A percentile compares a stretch with the other conserved stretches of the same genome.
phyloP scores from a whole-genome alignment of 352 stramenopile genomes.

The Pythium folliculosum region DNA sequence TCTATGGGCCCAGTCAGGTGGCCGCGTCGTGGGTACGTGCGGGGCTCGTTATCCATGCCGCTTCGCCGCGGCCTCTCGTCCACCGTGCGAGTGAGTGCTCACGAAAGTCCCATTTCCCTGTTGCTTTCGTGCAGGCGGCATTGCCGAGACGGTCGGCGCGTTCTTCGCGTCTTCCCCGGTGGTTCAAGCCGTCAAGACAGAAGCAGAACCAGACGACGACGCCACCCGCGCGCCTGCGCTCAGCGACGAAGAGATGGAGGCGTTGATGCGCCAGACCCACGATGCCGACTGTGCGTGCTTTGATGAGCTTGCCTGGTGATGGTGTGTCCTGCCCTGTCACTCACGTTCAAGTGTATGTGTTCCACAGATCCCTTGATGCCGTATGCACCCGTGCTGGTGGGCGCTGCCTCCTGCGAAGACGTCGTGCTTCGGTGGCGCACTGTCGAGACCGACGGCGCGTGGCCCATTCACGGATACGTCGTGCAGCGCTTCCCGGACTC shows the following conservation, averaged over 20 bases:
- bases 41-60: background rate
- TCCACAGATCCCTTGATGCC: constrained; percentile 44
- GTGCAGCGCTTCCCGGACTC: constrained; percentile 46
- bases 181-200: background rate
- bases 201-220: constrained; percentile 5
- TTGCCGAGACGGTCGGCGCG: background rate
- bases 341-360: background rate
- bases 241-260: constrained; percentile 22
- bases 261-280: constrained; percentile 20
- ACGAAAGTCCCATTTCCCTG: background rate
- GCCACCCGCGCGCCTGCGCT: background rate
- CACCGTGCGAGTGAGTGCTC: background rate
- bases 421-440: constrained; percentile 50
- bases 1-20: constrained; percentile 10
- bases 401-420: constrained; percentile 37
- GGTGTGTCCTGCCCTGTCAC: background rate
- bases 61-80: background rate
- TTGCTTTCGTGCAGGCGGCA: background rate
- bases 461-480: constrained; percentile 48
- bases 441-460: constrained; percentile 39
- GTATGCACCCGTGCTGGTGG: constrained; percentile 48
- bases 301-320: background rate
- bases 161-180: background rate
- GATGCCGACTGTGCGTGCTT: constrained; percentile 15
- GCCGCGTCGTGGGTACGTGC: constrained; percentile 13